Percentiles rank a stretch among this genome's conserved stretches.
Conservation (phyloP, 176 grass and related monocot genomes). For the Chloris gayana region DNA sequence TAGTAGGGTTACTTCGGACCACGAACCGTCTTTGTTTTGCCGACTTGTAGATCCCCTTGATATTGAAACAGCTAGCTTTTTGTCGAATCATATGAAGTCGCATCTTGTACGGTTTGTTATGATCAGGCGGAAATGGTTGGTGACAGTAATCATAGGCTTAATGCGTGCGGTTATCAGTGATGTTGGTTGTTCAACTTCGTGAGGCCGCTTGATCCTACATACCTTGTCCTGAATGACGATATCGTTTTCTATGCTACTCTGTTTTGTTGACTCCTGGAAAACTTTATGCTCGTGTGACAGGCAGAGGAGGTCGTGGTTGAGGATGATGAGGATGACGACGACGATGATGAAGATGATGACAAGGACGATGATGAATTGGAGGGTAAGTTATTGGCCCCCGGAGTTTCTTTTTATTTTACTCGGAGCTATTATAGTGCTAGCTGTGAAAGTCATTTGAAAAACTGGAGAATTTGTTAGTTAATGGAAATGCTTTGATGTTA, state of each 20-base stretch:
- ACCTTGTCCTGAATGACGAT: neutral
- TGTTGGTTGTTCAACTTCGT: neutral
- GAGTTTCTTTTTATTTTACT: neutral
- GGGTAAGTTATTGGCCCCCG: constrained; percentile 33
- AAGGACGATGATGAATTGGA: constrained; percentile 54
- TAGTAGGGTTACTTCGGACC: neutral
- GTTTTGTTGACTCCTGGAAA: neutral
- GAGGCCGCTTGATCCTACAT: neutral
- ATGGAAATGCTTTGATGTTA: neutral
- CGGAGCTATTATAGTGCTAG: neutral
- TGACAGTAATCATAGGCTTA: neutral
- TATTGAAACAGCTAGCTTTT: neutral
- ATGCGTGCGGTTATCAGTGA: neutral
- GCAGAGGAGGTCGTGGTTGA: constrained; percentile 59
- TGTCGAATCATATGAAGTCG: neutral
- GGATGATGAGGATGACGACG: constrained; percentile 53
- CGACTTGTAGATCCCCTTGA: neutral
- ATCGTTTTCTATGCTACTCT: neutral
- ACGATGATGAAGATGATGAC: constrained; percentile 65
- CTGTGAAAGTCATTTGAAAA: neutral
- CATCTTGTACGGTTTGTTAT: neutral
- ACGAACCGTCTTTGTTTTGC: neutral
- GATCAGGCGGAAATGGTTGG: constrained; percentile 1
- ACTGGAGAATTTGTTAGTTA: neutral
- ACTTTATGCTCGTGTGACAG: neutral